These are phyloP conservation scores for Saccharum hybrid DNA, from an alignment of 202 grass and related monocot genomes.

Conservation along the genomic window DNA sequence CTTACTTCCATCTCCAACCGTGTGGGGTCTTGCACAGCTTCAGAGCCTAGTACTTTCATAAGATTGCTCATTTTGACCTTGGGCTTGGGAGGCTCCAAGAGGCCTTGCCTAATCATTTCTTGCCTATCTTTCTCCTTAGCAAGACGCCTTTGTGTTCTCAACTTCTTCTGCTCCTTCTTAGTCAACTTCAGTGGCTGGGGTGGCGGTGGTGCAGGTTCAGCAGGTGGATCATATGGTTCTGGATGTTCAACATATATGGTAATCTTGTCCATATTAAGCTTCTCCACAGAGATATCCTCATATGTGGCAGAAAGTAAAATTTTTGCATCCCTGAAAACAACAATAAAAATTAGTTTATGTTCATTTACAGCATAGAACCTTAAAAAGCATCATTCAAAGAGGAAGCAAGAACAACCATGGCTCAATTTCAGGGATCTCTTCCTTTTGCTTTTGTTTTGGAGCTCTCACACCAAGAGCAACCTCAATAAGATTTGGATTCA, in stretches of 20 bases:
- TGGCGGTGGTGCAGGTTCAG: slow-evolving; percentile 76
- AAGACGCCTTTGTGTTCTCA: slow-evolving; percentile 91
- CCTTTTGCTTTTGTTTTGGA: slow-evolving; percentile 81
- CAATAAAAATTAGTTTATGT: slow-evolving; percentile 27
- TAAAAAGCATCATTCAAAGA: slow-evolving; percentile 30
- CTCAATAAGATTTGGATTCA: slow-evolving; percentile 94
- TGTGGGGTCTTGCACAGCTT: slow-evolving; percentile 94
- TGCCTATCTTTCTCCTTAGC: slow-evolving; percentile 98
- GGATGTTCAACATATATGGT: slow-evolving; percentile 94
- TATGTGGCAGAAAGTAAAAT: slow-evolving; percentile 64
- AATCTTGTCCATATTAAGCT: slow-evolving; percentile 85
- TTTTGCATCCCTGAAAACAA: slow-evolving; percentile 77
- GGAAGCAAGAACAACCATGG: slow-evolving; percentile 76
- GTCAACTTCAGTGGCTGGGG: slow-evolving; percentile 95
- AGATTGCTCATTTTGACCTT: slow-evolving; percentile 99
- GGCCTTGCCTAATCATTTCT: slow-evolving; percentile 99
- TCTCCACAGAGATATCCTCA: slow-evolving; percentile 58
- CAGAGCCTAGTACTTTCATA: slow-evolving; percentile 90
- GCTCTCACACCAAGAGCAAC: slow-evolving; percentile 61
- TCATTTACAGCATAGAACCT: slow-evolving; percentile 12
- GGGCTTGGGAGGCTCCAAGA: slow-evolving; percentile 91
- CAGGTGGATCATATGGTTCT: slow-evolving; percentile 83
- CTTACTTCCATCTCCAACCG: slow-evolving; percentile 93
- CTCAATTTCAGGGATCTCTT: slow-evolving; percentile 91
- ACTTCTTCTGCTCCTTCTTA: slow-evolving; percentile 96